Percentiles rank a stretch among this genome's conserved stretches.
Conservation (phyloP, 2,329 filamentous ascomycete genomes). For the Claviceps pazoutovae region DNA sequence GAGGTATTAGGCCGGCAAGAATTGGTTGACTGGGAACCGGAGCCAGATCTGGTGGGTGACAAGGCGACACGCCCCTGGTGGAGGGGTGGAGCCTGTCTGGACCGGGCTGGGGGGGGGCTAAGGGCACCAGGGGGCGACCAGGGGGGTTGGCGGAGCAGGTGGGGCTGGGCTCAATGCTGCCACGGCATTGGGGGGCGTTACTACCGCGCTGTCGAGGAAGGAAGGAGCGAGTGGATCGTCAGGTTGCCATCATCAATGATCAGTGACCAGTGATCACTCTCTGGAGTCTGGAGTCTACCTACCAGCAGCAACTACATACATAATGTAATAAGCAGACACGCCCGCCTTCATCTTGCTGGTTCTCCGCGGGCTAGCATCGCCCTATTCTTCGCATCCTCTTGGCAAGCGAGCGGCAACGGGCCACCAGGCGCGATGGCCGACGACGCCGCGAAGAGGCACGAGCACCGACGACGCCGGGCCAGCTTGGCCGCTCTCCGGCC, state of each 20-base stretch:
- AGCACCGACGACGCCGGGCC: neutral
- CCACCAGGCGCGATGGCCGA: neutral
- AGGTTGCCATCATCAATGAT: too few species aligned
- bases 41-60: constrained; percentile 2
- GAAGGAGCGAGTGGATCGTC: too few species aligned
- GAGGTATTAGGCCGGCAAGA: neutral
- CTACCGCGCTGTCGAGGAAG: too few species aligned
- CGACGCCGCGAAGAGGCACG: neutral
- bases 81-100: neutral
- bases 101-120: neutral
- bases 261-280: too few species aligned
- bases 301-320: too few species aligned
- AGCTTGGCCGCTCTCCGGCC: too few species aligned
- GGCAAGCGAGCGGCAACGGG: too few species aligned
- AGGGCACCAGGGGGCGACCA: neutral
- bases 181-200: neutral
- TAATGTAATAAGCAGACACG: too few species aligned
- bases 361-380: neutral
- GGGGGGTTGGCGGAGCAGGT: neutral
- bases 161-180: neutral
- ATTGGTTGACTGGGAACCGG: constrained; percentile 2
- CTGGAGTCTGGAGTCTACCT: too few species aligned
- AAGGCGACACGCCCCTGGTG: neutral
- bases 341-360: too few species aligned
- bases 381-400: neutral